phyloP scores from a whole-genome alignment of 2,329 filamentous ascomycete genomes.

The Bipolaris cookei region DNA sequence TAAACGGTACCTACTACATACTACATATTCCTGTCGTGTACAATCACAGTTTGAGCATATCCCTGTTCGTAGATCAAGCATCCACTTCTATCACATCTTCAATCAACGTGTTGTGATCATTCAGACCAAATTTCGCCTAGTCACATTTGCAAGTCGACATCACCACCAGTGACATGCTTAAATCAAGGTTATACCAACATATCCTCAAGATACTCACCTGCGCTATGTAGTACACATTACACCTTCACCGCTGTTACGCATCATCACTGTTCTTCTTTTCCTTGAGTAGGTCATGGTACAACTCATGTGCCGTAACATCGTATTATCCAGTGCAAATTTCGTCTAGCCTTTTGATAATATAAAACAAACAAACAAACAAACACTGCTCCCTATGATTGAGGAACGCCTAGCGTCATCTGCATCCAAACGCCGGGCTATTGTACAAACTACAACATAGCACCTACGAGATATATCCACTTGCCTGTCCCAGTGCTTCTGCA shows the following conservation, averaged over 20 bases:
- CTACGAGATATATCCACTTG: slow-evolving; percentile 46
- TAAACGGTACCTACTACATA: too few relatives aligned
- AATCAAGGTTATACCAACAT: too few relatives aligned
- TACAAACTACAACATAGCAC: slow-evolving; percentile 14
- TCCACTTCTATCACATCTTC: too few relatives aligned
- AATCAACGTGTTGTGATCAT: too few relatives aligned
- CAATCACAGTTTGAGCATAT: too few relatives aligned
- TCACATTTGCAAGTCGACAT: too few relatives aligned
- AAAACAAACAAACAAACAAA: background rate
- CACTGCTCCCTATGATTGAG: slow-evolving; percentile 4
- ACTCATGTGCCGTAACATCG: slow-evolving; percentile 5
- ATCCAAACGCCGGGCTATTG: slow-evolving; percentile 22
- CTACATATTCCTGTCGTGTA: too few relatives aligned
- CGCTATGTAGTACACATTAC: background rate
- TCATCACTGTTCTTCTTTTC: background rate
- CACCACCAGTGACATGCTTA: too few relatives aligned
- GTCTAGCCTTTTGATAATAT: slow-evolving; percentile 13
- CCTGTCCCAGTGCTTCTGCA: slow-evolving; percentile 44
- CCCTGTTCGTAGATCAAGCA: too few relatives aligned
- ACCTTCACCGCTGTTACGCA: background rate
- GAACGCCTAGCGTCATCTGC: slow-evolving; percentile 16
- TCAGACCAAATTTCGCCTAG: too few relatives aligned
- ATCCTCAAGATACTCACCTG: background rate
- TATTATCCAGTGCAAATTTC: slow-evolving; percentile 11
- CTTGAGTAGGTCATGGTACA: background rate